Conservation (phyloP, 2,329 filamentous ascomycete species). For the Geosmithia morbida region DNA sequence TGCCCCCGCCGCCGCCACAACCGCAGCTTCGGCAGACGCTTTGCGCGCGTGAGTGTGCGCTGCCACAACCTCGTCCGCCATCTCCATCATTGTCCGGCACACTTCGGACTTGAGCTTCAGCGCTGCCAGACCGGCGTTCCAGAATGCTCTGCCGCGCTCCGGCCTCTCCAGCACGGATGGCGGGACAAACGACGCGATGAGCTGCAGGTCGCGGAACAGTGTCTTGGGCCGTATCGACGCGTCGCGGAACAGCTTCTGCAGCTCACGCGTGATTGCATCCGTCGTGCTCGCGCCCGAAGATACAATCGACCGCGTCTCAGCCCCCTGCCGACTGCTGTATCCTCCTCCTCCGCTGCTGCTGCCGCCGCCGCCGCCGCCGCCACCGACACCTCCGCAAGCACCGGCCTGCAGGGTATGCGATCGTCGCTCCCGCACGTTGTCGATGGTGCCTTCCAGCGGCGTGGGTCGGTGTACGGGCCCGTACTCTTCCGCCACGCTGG, state of each 20-base stretch:
- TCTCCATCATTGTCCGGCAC: constrained; percentile 62
- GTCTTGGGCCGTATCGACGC: constrained; percentile 60
- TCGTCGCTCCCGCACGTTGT: constrained; percentile 54
- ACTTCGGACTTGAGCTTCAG: constrained; percentile 80
- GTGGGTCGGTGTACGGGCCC: constrained; percentile 20
- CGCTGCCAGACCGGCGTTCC: constrained; percentile 78
- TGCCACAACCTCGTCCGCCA: constrained; percentile 38
- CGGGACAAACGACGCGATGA: constrained; percentile 53
- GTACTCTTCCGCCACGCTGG: constrained; percentile 18
- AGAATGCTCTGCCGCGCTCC: constrained; percentile 65
- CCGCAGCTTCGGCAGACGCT: constrained; percentile 17
- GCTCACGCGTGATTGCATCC: constrained; percentile 49
- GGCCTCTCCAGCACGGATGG: constrained; percentile 44
- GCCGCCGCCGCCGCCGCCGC: too few relatives aligned
- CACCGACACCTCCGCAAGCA: constrained; percentile 5
- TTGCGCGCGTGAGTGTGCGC: constrained; percentile 51
- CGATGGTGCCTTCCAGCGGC: constrained; percentile 51
- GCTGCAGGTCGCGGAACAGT: constrained; percentile 69
- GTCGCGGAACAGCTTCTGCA: constrained; percentile 54
- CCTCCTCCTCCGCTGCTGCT: too few relatives aligned
- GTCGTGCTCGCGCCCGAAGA: constrained; percentile 38
- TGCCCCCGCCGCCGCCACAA: constrained; percentile 2
- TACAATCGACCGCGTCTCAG: constrained; percentile 32
- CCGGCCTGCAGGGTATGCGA: constrained; percentile 30
- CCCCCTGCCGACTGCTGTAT: constrained; percentile 17